Base-by-base conservation (phyloP, 768 basidiomycete species). In the Bullera alba region DNA sequence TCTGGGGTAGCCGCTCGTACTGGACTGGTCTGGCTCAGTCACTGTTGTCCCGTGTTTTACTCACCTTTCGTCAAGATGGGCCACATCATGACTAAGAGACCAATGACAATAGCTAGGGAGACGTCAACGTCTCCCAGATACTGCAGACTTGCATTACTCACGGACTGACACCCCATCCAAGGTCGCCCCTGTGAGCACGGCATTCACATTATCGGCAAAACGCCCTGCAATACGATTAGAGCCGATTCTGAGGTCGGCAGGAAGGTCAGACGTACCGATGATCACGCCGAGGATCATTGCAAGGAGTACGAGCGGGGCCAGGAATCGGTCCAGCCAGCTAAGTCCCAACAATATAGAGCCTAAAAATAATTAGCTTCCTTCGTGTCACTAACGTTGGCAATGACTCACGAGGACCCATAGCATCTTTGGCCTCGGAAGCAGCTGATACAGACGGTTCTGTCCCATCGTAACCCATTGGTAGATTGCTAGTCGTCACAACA, bases 21-120 rank as follows among this genome's bases (percentile, higher is more conserved):
- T 83, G 83, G 8, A 87, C 83, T 72, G 22, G 19, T 10, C 27
- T 28, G 38, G 14, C 27, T 47, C 46, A 45, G 10, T 7, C n/a
- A 35, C 15, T 48, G 35, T 44, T n/a, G n/a, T n/a, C n/a, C n/a
- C n/a, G n/a, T n/a, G 37, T 54, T 10, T 10, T 10, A 10, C 82
- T 83, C 38, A 82, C 81, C 68, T 56, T 76, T 76, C 26, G 73
- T 71, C 25, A 77, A 61, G 23, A 83, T 79, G 1, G 86, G 87
- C 84, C 85, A 87, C 84, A 89, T 89, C 81, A 90, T 90, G 45
- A 88, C 75, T 16, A 89, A 79, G 30, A 90, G 79, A 1, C 87
- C 88, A 35, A 88, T 76, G 15, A 83, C 83, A 39, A 89, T 86
- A 1, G 86, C 87, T 89, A 21, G 6, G 15, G 16, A 25, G 8